Percentiles rank a stretch among this genome's conserved stretches.
These are phyloP conservation scores for Colletotrichum sp. DNA, from an alignment of 2,329 filamentous ascomycete genomes.

Conservation along the genomic window DNA sequence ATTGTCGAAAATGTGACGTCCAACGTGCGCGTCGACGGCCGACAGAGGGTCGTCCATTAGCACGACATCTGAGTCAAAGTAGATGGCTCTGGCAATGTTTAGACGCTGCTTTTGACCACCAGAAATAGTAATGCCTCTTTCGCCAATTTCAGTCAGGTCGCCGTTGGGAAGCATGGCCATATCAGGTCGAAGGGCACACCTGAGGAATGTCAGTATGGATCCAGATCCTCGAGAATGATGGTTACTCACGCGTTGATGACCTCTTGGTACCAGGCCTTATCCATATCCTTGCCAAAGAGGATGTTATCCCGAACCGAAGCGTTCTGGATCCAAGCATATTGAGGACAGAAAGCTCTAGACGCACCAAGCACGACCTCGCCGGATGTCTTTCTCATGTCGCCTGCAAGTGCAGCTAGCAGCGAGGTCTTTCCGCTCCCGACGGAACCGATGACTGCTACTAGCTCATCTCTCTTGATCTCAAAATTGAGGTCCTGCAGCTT, in stretches of 20 bases:
- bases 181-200: conserved; percentile 83
- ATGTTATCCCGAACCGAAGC: conserved; percentile 88
- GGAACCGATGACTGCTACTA: conserved; percentile 85
- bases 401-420: conserved; percentile 84
- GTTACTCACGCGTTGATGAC: conserved; percentile 75
- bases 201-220: conserved; percentile 24
- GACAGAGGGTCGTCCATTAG: conserved; percentile 74
- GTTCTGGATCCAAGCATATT: conserved; percentile 99
- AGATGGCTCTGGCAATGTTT: conserved; percentile 85
- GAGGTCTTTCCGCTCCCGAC: conserved; percentile 93
- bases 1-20: conserved; percentile 85
- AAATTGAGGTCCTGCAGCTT: conserved; percentile 73
- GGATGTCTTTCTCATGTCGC: conserved; percentile 87
- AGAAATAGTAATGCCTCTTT: conserved; percentile 93
- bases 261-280: conserved; percentile 79
- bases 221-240: background rate
- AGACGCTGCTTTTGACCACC: conserved; percentile 94
- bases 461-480: conserved; percentile 73
- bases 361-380: conserved; percentile 80
- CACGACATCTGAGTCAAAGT: conserved; percentile 72
- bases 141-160: conserved; percentile 91
- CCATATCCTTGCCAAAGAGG: conserved; percentile 80
- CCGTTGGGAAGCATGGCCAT: conserved; percentile 91
- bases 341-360: conserved; percentile 87
- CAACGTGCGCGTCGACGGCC: conserved; percentile 73